Evolutionary conservation across 1,139 yeast species (phyloP), one percentile per base, ranked within the genome.

Genomic region (Meyerozyma guilliermondii): DNA sequence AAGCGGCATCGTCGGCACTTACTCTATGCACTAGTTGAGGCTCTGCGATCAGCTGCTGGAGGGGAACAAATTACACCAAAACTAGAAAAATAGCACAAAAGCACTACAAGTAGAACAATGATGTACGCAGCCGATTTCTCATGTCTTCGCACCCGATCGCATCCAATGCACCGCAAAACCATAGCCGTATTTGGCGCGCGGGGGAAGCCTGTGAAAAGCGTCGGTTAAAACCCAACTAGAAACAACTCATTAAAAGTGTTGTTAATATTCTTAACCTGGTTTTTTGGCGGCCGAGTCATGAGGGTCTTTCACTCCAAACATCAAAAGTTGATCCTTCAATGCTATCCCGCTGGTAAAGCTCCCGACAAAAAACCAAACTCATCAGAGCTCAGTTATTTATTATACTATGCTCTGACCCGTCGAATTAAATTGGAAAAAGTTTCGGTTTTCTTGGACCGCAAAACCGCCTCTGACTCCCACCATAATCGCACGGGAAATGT

Each of bases 351-450:
- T 1, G 96, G 98, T 2, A 76, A 87, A 48, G 83, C 82, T 7
- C 75, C 78, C 6, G 96, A 89, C 54, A 89, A 89, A 65, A 83
- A 85, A 53, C 96, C 98, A 9, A 91, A 91, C 60, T 81, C 95
- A 1, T 87, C 95, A 13, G 98, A 92, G 61, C 72, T 94, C 41
- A 85, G 95, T 46, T 89, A 89, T 60, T 72, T 92, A 52, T 66
- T 91, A 35, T 92, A 87, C 68, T 91, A 91, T 61, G 96, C 95
- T n/a, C 83, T 95, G 35, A 85, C 96, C 7, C 74, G 98, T 52
- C 73, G 96, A 46, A 83, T 88, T 35, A 92, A 92, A 59, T 71
- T 92, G 50, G 92, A 87, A 53, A 91, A 91, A 56, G 96, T 92
- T 14, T 84, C 91, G 20, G 66, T 68, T 8, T 88, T 83, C 56